Base-by-base conservation (phyloP, 768 basidiomycete genomes). In the Boletus rubescentipes region DNA sequence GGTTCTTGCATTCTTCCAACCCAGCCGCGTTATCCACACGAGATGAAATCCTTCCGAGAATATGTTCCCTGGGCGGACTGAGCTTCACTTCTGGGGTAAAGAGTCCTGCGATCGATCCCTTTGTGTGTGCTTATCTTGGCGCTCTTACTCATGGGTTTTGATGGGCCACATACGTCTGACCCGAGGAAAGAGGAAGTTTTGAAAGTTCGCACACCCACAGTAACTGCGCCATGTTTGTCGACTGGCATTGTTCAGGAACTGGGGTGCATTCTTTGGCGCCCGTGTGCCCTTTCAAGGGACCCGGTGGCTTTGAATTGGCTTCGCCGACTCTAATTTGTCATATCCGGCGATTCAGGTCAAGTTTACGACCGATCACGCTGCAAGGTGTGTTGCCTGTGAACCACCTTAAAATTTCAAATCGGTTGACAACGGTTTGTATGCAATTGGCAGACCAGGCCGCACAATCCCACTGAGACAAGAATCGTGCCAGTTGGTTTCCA, bases 171-270 rank as follows among this genome's bases (percentile, higher is more conserved):
- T 16, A 18, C 47, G 29, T 30, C 12, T 36, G 18, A 18, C 35
- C 58, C 53, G 59, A 58, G 52, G 62, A 59, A 61, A n/a, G 43
- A 44, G 31, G 53, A 57, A 20, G 16, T 21, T 46, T 26, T 23
- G 36, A 58, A 55, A 16, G 35, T 53, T 59, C 30, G 35, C 35
- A 32, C 49, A 48, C 61, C 53, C 55, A 55, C 55, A 55, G n/a
- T n/a, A n/a, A n/a, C 56, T 51, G 32, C 29, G 3, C 56, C 48
- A 21, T 29, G 51, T 63, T 59, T 57, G 46, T 57, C 46, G 44
- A 40, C 36, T 26, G 26, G 39, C 32, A 58, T 48, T 52, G 44
- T 43, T 64, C 64, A 61, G 67, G 62, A 70, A 68, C 67, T 58
- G 57, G 67, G 68, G 67, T 68, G 32, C 59, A 30, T 61, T 57